phyloP scores from a whole-genome alignment of 345 rosid genomes.

The Bruguiera parviflora region DNA sequence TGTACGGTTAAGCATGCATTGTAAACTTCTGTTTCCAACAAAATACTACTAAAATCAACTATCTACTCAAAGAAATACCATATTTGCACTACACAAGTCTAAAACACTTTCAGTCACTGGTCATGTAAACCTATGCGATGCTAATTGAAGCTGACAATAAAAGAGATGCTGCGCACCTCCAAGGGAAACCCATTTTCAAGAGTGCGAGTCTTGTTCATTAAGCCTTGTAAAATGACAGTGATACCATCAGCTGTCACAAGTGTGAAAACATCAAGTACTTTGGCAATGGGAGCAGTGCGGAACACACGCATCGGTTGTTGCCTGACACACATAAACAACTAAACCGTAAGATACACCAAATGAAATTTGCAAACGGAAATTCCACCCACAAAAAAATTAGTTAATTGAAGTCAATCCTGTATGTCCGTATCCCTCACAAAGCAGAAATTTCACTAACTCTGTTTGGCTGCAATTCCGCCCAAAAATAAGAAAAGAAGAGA shows the following conservation, averaged over 20 bases:
- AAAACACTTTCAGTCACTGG: too few relatives aligned
- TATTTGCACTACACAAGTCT: too few relatives aligned
- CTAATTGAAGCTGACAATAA: neutral
- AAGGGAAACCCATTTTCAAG: constrained; percentile 52
- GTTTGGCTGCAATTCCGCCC: neutral
- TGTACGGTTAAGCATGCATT: constrained; percentile 7
- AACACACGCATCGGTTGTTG: constrained; percentile 51
- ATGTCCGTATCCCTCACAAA: too few relatives aligned
- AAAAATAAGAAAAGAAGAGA: neutral
- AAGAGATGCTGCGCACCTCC: constrained; percentile 38
- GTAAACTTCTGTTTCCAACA: neutral
- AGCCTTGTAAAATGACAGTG: constrained; percentile 49
- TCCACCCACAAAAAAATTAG: neutral
- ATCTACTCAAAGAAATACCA: too few relatives aligned
- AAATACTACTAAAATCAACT: too few relatives aligned
- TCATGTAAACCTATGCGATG: too few relatives aligned
- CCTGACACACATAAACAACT: constrained; percentile 18
- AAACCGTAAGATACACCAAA: neutral
- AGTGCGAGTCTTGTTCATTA: constrained; percentile 47
- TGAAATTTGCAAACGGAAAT: neutral
- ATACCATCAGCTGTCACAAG: constrained; percentile 71
- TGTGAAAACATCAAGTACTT: constrained; percentile 50
- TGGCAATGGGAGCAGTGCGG: constrained; percentile 67
- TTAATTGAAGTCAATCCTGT: neutral
- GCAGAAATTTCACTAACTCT: too few relatives aligned